A percentile compares a stretch with the other conserved stretches of the same genome.
Conservation (phyloP, 768 basidiomycete genomes). For the Lyophyllum semitale region DNA sequence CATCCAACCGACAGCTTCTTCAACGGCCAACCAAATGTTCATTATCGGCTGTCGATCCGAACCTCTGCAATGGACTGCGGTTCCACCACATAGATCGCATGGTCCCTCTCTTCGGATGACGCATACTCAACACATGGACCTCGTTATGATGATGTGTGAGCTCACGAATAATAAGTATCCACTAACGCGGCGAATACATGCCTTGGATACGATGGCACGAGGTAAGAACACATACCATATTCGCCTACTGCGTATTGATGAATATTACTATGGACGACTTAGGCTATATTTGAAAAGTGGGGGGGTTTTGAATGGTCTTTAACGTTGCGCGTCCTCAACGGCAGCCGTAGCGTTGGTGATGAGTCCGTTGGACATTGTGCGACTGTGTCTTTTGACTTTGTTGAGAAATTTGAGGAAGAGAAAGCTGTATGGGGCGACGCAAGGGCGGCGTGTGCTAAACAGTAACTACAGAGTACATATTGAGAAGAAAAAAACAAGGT, state of each 20-base stretch:
- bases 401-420: no score
- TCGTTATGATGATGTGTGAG: background rate
- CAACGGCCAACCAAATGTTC: no score
- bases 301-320: no score
- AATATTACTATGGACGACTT: no score
- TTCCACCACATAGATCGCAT: background rate
- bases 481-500: background rate
- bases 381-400: no score
- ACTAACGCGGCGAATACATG: background rate
- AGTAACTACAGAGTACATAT: slow-evolving; percentile 1
- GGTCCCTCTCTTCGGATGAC: background rate
- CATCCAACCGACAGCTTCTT: background rate
- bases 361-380: no score
- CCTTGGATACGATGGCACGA: background rate
- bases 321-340: no score
- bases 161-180: background rate
- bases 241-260: no score
- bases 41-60: background rate
- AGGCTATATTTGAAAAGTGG: background rate
- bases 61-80: background rate
- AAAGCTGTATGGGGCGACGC: background rate
- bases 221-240: no score
- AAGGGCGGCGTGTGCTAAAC: background rate
- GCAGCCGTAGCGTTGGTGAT: no score
- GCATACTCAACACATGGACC: background rate